Evolutionary conservation across 2,329 filamentous ascomycete species (phyloP), one percentile per base, ranked within the genome.

Genomic region (Fusarium nematophilum): DNA sequence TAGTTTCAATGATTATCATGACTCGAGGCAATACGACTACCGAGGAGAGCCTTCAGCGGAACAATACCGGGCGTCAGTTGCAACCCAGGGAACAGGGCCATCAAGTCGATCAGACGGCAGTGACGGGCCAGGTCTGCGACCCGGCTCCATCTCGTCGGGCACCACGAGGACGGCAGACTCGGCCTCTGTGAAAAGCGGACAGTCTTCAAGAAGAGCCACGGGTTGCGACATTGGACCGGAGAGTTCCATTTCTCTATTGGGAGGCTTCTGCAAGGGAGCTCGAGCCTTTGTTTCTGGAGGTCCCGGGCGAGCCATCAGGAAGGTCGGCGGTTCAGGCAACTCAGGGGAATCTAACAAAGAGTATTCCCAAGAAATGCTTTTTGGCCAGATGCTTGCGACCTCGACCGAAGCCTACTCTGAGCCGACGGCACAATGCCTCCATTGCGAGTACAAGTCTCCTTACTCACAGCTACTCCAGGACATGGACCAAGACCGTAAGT

Each of bases 191-290:
- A 34, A 31, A 13, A 45, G 44, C 34, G 33, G 27, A 4, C 36
- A 23, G n/a, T 30, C 25, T 3, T 21, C 36, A 39, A 39, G 45
- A 51, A 46, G 15, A 10, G 3, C 8, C 6, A 11, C 11, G 6
- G 27, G 13, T 29, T 36, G 45, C 13, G 44, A 29, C 8, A 48
- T 80, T 21, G 73, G 75, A 0, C 57, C 72, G 1, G 67, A 71
- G 13, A 78, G 75, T 59, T 76, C 72, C 3, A 73, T 78, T 27
- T 67, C 72, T 37, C 65, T 67, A 23, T 55, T 75, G 14, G 72
- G 71, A 9, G 75, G 77, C 0, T 73, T 79, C 40, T 80, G 78
- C 58, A 54, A 71, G 6, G 77, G 77, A 2, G 76, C 77, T 6
- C 69, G 70, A n/a, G 65, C 62, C 4, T 79, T 77, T 58, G 67